Evolutionary conservation across 305 asterid genomes (phyloP).

Genomic region (Stenogyne calaminthoides): DNA sequence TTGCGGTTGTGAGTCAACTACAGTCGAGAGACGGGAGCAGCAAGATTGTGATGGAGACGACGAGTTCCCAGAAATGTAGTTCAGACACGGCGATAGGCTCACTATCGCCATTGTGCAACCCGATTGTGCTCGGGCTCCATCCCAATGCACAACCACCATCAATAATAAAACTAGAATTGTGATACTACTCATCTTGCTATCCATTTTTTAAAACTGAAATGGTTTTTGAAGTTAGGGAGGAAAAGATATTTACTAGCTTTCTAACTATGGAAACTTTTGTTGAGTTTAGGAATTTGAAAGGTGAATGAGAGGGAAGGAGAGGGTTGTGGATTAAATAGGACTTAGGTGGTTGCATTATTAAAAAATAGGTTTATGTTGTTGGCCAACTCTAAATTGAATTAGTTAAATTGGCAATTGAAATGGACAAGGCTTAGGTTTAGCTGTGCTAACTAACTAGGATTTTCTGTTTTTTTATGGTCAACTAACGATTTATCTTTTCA

Average conservation of each 20-base stretch:
- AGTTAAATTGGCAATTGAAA: neutral
- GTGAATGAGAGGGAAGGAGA: constrained; percentile 22
- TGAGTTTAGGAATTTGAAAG: neutral
- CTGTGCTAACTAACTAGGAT: constrained; percentile 35
- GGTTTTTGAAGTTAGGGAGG: neutral
- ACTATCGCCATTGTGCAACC: constrained; percentile 56
- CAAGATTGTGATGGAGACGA: constrained; percentile 63
- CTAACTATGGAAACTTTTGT: neutral
- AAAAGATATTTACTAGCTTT: neutral
- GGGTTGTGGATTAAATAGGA: constrained; percentile 28
- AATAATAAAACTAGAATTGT: constrained; percentile 24
- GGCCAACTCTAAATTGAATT: constrained; percentile 40
- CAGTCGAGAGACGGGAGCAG: constrained; percentile 56
- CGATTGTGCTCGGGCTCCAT: constrained; percentile 51
- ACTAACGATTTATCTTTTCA: constrained; percentile 6
- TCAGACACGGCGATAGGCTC: constrained; percentile 70
- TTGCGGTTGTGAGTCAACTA: constrained; percentile 61
- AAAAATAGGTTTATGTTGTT: constrained; percentile 36
- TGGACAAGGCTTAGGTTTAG: neutral
- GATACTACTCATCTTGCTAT: constrained; percentile 21
- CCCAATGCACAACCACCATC: constrained; percentile 30
- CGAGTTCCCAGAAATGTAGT: constrained; percentile 59
- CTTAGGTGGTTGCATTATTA: neutral
- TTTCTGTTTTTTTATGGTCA: constrained; percentile 10
- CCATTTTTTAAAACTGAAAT: constrained; percentile 35